Percentiles rank a stretch among this genome's conserved stretches.
Conservation (phyloP, 2,329 filamentous ascomycete genomes). For the Monosporascus sp. region DNA sequence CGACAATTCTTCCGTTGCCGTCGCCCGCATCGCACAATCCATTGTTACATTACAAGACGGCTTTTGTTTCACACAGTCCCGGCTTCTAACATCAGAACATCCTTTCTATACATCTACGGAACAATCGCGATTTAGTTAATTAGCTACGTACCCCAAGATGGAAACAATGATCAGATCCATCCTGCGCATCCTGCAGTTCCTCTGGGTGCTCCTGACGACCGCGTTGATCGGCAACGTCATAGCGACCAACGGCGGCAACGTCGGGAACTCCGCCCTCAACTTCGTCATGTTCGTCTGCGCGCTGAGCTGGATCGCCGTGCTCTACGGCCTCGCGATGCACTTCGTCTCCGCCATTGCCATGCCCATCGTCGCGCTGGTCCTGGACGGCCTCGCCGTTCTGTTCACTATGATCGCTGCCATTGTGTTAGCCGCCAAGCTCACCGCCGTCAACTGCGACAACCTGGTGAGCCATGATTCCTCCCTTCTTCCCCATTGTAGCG, state of each 20-base stretch:
- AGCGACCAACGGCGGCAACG: conserved; percentile 41
- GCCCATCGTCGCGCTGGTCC: conserved; percentile 17
- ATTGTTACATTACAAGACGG: no score
- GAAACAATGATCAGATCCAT: conserved; percentile 35
- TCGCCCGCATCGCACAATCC: no score
- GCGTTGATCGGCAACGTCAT: conserved; percentile 56
- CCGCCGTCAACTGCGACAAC: conserved; percentile 63
- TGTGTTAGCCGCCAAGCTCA: conserved; percentile 64
- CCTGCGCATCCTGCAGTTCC: conserved; percentile 44
- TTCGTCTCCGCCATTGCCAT: conserved; percentile 19
- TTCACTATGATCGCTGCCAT: conserved; percentile 69
- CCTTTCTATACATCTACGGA: no score
- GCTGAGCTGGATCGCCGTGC: conserved; percentile 58
- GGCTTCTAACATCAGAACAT: no score
- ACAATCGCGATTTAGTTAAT: no score
- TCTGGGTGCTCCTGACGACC: conserved; percentile 49
- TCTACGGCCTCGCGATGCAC: conserved; percentile 35
- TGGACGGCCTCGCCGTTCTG: conserved; percentile 45
- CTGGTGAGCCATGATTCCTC: conserved; percentile 34
- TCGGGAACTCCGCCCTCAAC: conserved; percentile 45
- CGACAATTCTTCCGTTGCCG: no score
- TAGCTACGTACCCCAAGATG: not conserved
- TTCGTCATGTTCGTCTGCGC: conserved; percentile 66
- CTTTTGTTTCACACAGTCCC: no score
- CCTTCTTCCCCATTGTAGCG: not conserved